Evolutionary conservation across 192 early-diverging fungal species (phyloP).

Genomic region (Linnemannia hyalina): DNA sequence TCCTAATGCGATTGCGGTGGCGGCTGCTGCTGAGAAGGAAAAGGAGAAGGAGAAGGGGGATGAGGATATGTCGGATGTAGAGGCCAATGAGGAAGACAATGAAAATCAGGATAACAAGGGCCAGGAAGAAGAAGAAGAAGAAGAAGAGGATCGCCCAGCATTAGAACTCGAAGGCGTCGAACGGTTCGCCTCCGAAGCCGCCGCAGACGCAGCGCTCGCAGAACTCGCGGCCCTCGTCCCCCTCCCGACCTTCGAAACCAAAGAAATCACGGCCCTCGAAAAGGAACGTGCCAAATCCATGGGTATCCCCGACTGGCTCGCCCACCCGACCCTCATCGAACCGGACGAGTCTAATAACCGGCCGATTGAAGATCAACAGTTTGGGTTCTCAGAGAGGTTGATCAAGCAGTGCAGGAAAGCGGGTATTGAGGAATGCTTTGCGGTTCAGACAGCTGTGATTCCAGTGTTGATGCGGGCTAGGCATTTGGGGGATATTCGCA

Average conservation of each 20-base stretch:
- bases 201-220: slow-evolving; percentile 40
- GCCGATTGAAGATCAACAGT: slow-evolving; percentile 61
- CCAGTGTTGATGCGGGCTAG: slow-evolving; percentile 81
- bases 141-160: slow-evolving; percentile 19
- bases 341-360: slow-evolving; percentile 62
- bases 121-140: slow-evolving; percentile 38
- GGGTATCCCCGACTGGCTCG: slow-evolving; percentile 93
- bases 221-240: slow-evolving; percentile 45
- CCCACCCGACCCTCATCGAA: slow-evolving; percentile 81
- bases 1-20: background rate
- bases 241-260: slow-evolving; percentile 60
- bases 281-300: slow-evolving; percentile 63
- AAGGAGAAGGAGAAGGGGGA: background rate
- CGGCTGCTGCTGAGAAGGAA: background rate
- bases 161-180: slow-evolving; percentile 25
- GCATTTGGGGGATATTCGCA: slow-evolving; percentile 74
- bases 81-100: slow-evolving; percentile 4
- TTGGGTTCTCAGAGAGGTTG: slow-evolving; percentile 76
- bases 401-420: slow-evolving; percentile 69
- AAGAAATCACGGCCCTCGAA: slow-evolving; percentile 55
- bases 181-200: slow-evolving; percentile 31
- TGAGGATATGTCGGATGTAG: background rate
- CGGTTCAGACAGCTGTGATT: slow-evolving; percentile 90
- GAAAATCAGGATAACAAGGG: slow-evolving; percentile 20
- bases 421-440: slow-evolving; percentile 83